Percentiles rank a stretch among this genome's conserved stretches.
phyloP scores from a whole-genome alignment of 2,329 filamentous ascomycete genomes.

The Rutstroemia sydowiana region DNA sequence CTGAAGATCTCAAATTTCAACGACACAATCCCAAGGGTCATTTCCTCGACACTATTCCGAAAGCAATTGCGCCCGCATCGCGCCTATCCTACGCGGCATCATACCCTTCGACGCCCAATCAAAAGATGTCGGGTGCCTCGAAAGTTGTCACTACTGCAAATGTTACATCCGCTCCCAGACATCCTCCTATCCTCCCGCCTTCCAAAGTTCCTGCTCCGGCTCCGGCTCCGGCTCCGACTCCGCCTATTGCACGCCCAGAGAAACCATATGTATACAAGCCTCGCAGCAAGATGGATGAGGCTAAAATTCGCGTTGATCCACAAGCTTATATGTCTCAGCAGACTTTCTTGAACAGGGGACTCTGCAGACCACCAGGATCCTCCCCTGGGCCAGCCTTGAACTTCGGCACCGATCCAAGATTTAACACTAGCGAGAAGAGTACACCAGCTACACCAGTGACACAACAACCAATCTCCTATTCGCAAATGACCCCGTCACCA shows the following conservation, averaged over 20 bases:
- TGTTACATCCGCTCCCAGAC: background rate
- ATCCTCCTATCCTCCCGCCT: background rate
- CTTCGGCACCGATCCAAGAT: slow-evolving; percentile 29
- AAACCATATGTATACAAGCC: slow-evolving; percentile 51
- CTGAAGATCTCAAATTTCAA: slow-evolving; percentile 59
- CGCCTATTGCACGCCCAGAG: slow-evolving; percentile 28
- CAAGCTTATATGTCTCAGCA: slow-evolving; percentile 30
- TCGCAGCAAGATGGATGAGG: slow-evolving; percentile 18
- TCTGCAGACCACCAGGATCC: slow-evolving; percentile 9
- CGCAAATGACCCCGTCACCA: background rate
- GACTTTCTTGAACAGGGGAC: slow-evolving; percentile 26
- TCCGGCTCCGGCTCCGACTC: slow-evolving; percentile 17
- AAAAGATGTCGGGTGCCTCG: slow-evolving; percentile 21
- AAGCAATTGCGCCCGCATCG: slow-evolving; percentile 37
- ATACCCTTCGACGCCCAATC: slow-evolving; percentile 22
- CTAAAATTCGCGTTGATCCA: slow-evolving; percentile 26
- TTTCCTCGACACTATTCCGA: slow-evolving; percentile 63
- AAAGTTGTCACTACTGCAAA: background rate
- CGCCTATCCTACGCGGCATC: slow-evolving; percentile 31
- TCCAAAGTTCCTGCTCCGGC: slow-evolving; percentile 14
- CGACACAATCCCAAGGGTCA: slow-evolving; percentile 62
- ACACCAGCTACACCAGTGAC: slow-evolving; percentile 1
- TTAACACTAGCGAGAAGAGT: slow-evolving; percentile 4
- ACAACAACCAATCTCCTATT: background rate
- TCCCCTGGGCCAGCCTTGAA: slow-evolving; percentile 16